Percentiles rank a stretch among this genome's conserved stretches.
These are phyloP conservation scores for Kluyveromyces siamensis DNA, from an alignment of 805 yeast genomes.

Conservation along the genomic window DNA sequence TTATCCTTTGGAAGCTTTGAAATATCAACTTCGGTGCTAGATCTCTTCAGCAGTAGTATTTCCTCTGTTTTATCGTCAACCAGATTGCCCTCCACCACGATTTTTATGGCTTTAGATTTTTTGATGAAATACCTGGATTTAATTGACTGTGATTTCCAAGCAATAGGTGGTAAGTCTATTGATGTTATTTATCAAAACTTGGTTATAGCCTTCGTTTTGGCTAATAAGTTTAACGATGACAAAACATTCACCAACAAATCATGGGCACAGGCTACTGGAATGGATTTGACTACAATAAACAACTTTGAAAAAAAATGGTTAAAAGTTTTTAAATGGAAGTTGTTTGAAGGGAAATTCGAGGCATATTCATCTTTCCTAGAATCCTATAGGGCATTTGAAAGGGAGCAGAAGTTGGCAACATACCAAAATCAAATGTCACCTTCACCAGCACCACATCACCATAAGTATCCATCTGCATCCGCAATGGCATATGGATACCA, in stretches of 20 bases:
- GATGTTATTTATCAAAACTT: constrained; percentile 44
- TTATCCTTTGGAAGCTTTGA: constrained; percentile 50
- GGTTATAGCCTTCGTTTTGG: constrained; percentile 65
- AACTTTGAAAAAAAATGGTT: constrained; percentile 66
- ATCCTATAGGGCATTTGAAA: constrained; percentile 1
- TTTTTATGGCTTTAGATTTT: constrained; percentile 71
- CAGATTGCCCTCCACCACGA: constrained; percentile 74
- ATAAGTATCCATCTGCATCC: constrained; percentile 1
- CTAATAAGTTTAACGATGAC: constrained; percentile 93
- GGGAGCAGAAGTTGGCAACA: neutral
- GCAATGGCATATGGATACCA: constrained; percentile 12
- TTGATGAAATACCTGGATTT: constrained; percentile 51
- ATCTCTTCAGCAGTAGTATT: constrained; percentile 47
- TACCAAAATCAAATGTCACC: neutral
- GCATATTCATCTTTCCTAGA: constrained; percentile 8
- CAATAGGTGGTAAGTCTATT: constrained; percentile 25
- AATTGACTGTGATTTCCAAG: constrained; percentile 26
- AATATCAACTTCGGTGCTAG: constrained; percentile 19
- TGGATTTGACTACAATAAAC: constrained; percentile 53
- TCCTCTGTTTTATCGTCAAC: constrained; percentile 75
- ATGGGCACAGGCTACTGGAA: constrained; percentile 94
- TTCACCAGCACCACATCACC: neutral
- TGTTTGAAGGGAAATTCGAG: constrained; percentile 32
- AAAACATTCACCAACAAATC: constrained; percentile 91
- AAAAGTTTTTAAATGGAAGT: constrained; percentile 47